Evolutionary conservation across 2,329 filamentous ascomycete genomes (phyloP).

Genomic region (Xylaria polymorpha): DNA sequence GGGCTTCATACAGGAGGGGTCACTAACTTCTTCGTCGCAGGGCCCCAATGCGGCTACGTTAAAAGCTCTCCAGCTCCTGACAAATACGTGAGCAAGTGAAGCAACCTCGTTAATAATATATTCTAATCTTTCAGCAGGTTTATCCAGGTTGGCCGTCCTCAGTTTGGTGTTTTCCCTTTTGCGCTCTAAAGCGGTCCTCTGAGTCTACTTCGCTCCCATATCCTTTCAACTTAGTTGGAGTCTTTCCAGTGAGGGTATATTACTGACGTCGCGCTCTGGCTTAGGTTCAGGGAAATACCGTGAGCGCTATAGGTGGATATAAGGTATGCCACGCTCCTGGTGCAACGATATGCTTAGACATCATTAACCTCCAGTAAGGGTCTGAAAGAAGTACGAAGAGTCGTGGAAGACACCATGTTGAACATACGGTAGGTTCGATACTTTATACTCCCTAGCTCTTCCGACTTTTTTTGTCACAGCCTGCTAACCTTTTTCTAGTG

Average conservation of each 20-base stretch:
- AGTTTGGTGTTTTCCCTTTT: neutral
- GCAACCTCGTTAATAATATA: too few species aligned
- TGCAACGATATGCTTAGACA: neutral
- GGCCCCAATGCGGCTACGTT: conserved; percentile 92
- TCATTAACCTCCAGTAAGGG: conserved; percentile 56
- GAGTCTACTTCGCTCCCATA: neutral
- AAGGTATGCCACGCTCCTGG: conserved; percentile 60
- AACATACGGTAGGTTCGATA: conserved; percentile 71
- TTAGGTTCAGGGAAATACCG: conserved; percentile 88
- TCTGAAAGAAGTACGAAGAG: conserved; percentile 88
- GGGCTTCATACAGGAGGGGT: neutral
- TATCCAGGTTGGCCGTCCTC: conserved; percentile 69
- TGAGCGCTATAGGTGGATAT: conserved; percentile 89
- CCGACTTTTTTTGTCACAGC: neutral
- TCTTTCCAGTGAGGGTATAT: neutral
- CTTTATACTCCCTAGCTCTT: neutral
- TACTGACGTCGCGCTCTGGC: conserved; percentile 9
- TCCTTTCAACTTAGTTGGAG: neutral
- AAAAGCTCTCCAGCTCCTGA: conserved; percentile 86
- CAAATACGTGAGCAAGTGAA: conserved; percentile 73
- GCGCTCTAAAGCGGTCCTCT: neutral
- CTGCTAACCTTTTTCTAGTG: conserved; percentile 27
- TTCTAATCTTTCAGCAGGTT: too few species aligned
- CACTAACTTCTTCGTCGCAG: conserved; percentile 26
- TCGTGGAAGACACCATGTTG: conserved; percentile 95